Base-by-base conservation (phyloP, 208 protist genomes). In the Polymyxa betae region DNA sequence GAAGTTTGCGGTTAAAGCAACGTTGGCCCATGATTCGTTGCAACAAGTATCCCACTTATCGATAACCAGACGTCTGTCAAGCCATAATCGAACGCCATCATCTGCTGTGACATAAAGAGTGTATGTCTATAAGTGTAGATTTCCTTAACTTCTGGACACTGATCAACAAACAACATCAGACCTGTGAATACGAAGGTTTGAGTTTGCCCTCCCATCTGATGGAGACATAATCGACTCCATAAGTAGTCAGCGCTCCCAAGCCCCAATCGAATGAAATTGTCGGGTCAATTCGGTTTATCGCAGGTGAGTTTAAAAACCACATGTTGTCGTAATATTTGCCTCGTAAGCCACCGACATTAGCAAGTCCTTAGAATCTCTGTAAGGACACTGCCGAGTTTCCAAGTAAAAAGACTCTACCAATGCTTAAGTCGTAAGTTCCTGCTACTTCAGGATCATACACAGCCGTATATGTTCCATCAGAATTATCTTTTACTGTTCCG, bases 311-410 rank as follows among this genome's bases (percentile, higher is more conserved):
- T 38, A 93, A 40, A n/a, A 93, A 90, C 92, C 92, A 93, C 89
- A 93, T 92, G 88, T 93, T 93, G 92, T 93, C 90, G 92, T 89
- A 93, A 43, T 92, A 93, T 46, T 93, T 52, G 0, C 90, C 92
- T 10, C 43, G 12, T 29, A 93, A 41, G n/a, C 92, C 92, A 35
- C 92, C 92, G 5, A n/a, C 10, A 5, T 40, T 16, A 35, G 72
- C 72, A 5, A 45, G 35, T 43, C 72, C 72, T 82, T 20, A 20
- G n/a, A 5, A 45, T 24, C 49, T 29, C 5, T 60, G 12, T 60
- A 29, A 60, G 5, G 5, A n/a, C 5, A 82, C 5, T 43, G 72
- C 12, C 72, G 72, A 5, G 16, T 82, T 43, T 35, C 72, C 10
- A 12, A 35, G 12, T 5, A 35, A 35, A 82, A 43, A 43, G 5